phyloP scores from a whole-genome alignment of 768 basidiomycete species.

The Russula dissimulans region DNA sequence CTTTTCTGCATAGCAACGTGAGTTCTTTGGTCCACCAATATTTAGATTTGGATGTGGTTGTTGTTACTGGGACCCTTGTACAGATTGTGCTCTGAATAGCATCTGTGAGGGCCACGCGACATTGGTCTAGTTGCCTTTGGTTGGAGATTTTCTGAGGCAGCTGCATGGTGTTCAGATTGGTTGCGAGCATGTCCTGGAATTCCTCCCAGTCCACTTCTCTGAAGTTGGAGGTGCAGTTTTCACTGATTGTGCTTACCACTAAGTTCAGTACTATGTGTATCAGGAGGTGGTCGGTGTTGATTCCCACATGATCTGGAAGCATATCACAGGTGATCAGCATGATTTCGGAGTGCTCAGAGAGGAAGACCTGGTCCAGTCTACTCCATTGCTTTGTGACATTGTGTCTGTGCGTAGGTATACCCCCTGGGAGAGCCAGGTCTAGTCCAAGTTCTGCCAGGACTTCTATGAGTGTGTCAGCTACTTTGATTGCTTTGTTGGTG shows the following conservation, averaged over 20 bases:
- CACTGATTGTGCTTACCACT: too few species aligned
- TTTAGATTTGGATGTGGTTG: too few species aligned
- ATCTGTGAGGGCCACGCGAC: too few species aligned
- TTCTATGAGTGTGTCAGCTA: neutral
- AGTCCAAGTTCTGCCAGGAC: neutral
- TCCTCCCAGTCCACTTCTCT: neutral
- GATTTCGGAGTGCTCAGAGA: neutral
- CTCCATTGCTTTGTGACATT: neutral
- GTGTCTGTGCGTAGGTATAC: neutral
- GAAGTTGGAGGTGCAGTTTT: neutral
- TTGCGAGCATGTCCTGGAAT: too few species aligned
- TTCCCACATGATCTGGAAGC: neutral
- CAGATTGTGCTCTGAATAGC: too few species aligned
- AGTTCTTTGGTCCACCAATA: too few species aligned
- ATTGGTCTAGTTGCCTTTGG: too few species aligned
- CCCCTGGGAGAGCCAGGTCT: neutral
- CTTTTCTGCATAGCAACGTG: accelerated
- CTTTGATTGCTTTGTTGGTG: neutral
- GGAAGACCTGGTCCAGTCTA: neutral
- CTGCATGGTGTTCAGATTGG: too few species aligned
- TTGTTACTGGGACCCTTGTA: too few species aligned
- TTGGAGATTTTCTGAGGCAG: too few species aligned
- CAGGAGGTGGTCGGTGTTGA: neutral
- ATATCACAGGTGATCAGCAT: neutral
- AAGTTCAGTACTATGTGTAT: neutral